Evolutionary conservation across 2,329 filamentous ascomycete genomes (phyloP).

Genomic region (Cladorrhinum sp.): DNA sequence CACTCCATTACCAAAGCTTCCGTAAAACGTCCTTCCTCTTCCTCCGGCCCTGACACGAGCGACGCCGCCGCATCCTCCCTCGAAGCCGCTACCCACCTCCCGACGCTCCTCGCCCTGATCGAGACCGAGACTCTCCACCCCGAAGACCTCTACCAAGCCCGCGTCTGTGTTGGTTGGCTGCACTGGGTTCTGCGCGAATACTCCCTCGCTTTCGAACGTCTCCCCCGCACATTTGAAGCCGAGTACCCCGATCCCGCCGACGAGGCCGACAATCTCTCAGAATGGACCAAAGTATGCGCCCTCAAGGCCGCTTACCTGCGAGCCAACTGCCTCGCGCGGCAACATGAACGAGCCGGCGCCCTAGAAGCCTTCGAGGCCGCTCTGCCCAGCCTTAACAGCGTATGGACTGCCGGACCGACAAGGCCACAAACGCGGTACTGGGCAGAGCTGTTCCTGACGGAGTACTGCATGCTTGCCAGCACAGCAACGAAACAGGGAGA

Average conservation of each 20-base stretch:
- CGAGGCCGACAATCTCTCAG: conserved; percentile 52
- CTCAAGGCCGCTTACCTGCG: conserved; percentile 76
- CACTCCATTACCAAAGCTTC: conserved; percentile 58
- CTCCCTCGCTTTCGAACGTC: conserved; percentile 52
- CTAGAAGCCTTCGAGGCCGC: conserved; percentile 64
- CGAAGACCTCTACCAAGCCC: conserved; percentile 71
- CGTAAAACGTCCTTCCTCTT: conserved; percentile 38
- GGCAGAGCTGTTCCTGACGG: conserved; percentile 74
- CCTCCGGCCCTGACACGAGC: conserved; percentile 35
- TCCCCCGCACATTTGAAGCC: conserved; percentile 62
- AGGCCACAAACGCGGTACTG: conserved; percentile 69
- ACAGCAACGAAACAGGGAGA: conserved; percentile 53
- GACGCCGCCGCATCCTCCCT: conserved; percentile 37
- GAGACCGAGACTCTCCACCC: conserved; percentile 52
- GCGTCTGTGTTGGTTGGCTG: conserved; percentile 79
- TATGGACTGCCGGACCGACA: conserved; percentile 50
- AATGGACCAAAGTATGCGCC: conserved; percentile 80
- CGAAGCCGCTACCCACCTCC: conserved; percentile 44
- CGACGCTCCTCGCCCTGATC: conserved; percentile 54
- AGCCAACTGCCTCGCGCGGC: conserved; percentile 58
- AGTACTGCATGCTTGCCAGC: conserved; percentile 68
- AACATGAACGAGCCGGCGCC: conserved; percentile 54
- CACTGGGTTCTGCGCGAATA: conserved; percentile 76
- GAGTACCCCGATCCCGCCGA: conserved; percentile 47
- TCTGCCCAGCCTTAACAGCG: conserved; percentile 57